A percentile compares a stretch with the other conserved stretches of the same genome.
Evolutionary conservation across 208 protist genomes (phyloP).

Genomic region (Cochliopodium minus): DNA sequence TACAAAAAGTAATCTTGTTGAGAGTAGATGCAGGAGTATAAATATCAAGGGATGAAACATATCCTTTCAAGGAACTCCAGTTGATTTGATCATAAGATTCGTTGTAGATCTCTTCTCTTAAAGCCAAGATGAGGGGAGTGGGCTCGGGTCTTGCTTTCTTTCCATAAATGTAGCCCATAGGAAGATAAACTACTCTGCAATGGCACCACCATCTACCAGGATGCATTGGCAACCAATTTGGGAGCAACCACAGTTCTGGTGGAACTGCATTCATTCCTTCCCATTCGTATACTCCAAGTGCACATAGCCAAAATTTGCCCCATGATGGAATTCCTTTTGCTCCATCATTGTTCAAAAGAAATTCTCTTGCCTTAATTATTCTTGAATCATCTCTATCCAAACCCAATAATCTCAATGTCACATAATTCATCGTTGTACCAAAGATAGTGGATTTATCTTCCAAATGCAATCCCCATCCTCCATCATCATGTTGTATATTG

Average conservation of each 20-base stretch:
- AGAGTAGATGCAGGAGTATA: conserved; percentile 63
- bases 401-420: conserved; percentile 72
- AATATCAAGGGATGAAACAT: conserved; percentile 52
- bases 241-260: conserved; percentile 74
- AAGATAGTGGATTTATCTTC: conserved; percentile 82
- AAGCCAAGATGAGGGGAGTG: conserved; percentile 37
- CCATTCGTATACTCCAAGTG: conserved; percentile 70
- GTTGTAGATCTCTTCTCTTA: conserved; percentile 67
- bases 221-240: conserved; percentile 56
- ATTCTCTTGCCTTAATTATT: conserved; percentile 39
- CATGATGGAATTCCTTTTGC: conserved; percentile 70
- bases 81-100: conserved; percentile 49
- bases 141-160: conserved; percentile 36
- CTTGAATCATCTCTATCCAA: conserved; percentile 44
- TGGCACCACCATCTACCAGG: conserved; percentile 76
- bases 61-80: conserved; percentile 50
- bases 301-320: conserved; percentile 84
- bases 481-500: conserved; percentile 75
- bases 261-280: conserved; percentile 71
- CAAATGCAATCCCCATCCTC: conserved; percentile 84
- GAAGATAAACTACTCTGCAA: conserved; percentile 80
- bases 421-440: conserved; percentile 80
- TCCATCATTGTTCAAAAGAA: conserved; percentile 55
- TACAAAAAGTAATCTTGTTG: conserved; percentile 32
- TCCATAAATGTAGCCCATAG: conserved; percentile 86